Evolutionary conservation across 306 rosid species (phyloP).

Genomic region (Citrullus amarus): DNA sequence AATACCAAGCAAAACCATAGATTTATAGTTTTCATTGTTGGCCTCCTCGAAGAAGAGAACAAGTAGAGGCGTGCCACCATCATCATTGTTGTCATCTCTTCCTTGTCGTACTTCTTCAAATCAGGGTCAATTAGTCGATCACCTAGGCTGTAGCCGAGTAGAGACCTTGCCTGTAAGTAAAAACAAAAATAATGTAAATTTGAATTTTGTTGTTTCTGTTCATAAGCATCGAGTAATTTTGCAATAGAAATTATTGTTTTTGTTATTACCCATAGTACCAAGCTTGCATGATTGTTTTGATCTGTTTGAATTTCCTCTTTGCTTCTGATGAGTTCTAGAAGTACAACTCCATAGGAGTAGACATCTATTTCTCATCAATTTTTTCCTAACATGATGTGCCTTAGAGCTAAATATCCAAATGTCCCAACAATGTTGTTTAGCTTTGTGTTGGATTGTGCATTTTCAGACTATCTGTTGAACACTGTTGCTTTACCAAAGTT

Average conservation of each 20-base stretch:
- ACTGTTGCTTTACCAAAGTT: no score
- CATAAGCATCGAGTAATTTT: not conserved
- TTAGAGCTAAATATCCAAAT: no score
- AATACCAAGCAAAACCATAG: not conserved
- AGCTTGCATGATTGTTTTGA: slow-evolving; percentile 18
- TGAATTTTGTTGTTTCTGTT: not conserved
- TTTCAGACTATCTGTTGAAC: no score
- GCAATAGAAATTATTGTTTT: not conserved
- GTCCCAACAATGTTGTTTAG: no score
- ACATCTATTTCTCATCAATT: no score
- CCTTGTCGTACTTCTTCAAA: slow-evolving; percentile 24
- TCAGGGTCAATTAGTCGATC: slow-evolving; percentile 30
- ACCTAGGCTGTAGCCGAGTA: slow-evolving; percentile 19
- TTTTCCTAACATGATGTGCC: no score
- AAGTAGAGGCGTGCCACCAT: slow-evolving; percentile 34
- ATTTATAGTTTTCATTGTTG: slow-evolving; percentile 29
- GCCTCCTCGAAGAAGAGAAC: slow-evolving; percentile 31
- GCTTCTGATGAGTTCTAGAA: no score
- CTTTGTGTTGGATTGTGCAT: no score
- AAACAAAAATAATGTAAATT: not conserved
- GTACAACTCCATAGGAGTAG: no score
- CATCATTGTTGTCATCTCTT: slow-evolving; percentile 32
- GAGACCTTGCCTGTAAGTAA: slow-evolving; percentile 32
- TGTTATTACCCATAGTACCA: slow-evolving; percentile 31
- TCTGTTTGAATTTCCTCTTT: no score